A percentile compares a stretch with the other conserved stretches of the same genome.
phyloP scores from a whole-genome alignment of 768 basidiomycete genomes.

The Auricularia heimuer region DNA sequence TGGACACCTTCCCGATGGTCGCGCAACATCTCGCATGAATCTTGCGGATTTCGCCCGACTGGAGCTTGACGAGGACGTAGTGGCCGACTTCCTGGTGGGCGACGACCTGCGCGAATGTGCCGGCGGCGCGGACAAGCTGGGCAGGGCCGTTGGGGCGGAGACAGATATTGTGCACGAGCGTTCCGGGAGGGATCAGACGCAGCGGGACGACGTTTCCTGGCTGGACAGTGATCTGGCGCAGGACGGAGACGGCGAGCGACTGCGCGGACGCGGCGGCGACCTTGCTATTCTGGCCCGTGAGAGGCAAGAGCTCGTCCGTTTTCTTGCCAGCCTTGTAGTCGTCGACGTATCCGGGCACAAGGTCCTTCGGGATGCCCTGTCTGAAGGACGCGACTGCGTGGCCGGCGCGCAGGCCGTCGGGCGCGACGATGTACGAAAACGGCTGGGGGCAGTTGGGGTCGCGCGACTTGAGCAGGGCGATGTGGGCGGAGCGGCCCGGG shows the following conservation, averaged over 20 bases:
- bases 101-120: conserved; percentile 74
- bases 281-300: background rate
- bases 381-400: conserved; percentile 82
- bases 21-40: conserved; percentile 65
- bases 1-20: conserved; percentile 87
- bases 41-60: conserved; percentile 88
- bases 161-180: conserved; percentile 78
- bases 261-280: conserved; percentile 31
- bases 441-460: conserved; percentile 34
- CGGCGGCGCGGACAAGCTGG: conserved; percentile 82
- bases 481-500: conserved; percentile 87
- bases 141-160: conserved; percentile 68
- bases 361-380: conserved; percentile 66
- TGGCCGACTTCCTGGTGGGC: conserved; percentile 59
- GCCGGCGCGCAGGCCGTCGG: conserved; percentile 81
- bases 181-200: conserved; percentile 80
- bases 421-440: conserved; percentile 90
- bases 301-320: conserved; percentile 3
- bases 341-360: conserved; percentile 43
- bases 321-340: conserved; percentile 1
- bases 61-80: conserved; percentile 76
- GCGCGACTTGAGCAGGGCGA: conserved; percentile 73
- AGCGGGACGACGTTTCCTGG: conserved; percentile 91
- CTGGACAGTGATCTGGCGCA: conserved; percentile 75
- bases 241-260: conserved; percentile 70